Evolutionary conservation across 352 stramenopile species (phyloP), one percentile per base, ranked within the genome.

Genomic region (Phytophthora constricta): DNA sequence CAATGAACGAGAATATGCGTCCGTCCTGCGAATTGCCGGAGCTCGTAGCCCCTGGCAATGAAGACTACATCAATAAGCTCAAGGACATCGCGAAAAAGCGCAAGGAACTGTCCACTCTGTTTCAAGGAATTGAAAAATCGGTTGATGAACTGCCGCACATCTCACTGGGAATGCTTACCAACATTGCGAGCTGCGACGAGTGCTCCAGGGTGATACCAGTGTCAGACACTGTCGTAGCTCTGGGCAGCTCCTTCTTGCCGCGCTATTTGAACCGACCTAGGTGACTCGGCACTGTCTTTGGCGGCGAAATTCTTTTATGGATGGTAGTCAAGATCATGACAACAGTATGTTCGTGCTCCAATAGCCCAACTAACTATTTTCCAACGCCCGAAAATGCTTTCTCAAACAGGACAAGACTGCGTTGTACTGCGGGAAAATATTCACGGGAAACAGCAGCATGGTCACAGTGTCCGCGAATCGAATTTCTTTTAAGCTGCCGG

Each of bases 361-460:
- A n/a, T n/a, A n/a, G n/a, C n/a, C n/a, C n/a, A n/a, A n/a, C n/a
- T 48, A 19, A 31, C 26, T 33, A 26, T 26, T 22, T 23, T 22
- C 20, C 20, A 37, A 37, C 31, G 31, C 31, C 13, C 13, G 25
- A 11, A 27, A 17, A 42, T 14, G 14, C 17, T 20, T 17, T 7
- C 9, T 59, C 23, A 26, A 37, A 5, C 23, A 87, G 79, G 77
- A 90, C 70, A 80, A 78, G 25, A 77, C 76, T 10, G 82, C 82
- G 28, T 27, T 83, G 27, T 86, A 87, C 51, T 90, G 79, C 19
- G 82, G 77, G 22, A 68, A 73, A 55, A 77, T 58, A 20, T 89
- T 90, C 58, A 85, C 79, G 0, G 80, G 78, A 37, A 90, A 84
- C 71, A 71, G 75, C 55, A 73, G 71, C 31, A 84, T 90, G 71